Evolutionary conservation across 371 early-diverging fungal genomes (phyloP).

Genomic region (Polyrhizophydium stewartii): DNA sequence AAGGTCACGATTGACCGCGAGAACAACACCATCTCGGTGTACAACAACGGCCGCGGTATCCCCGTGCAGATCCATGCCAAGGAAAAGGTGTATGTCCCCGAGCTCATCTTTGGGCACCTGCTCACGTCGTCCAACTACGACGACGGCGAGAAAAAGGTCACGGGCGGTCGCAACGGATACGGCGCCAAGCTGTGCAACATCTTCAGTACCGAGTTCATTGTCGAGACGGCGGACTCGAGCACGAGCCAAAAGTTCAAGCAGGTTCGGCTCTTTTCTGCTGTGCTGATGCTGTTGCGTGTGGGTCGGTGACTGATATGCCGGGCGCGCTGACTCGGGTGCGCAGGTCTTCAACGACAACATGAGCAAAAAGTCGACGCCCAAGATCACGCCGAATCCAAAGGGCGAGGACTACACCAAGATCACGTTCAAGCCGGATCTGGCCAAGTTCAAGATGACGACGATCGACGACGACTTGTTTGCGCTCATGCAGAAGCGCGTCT

Average conservation of each 20-base stretch:
- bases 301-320: too few relatives aligned
- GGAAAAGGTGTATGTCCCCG: conserved; percentile 97
- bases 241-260: conserved; percentile 79
- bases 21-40: conserved; percentile 82
- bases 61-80: conserved; percentile 94
- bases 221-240: conserved; percentile 91
- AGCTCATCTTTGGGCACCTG: conserved; percentile 99
- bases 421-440: conserved; percentile 96
- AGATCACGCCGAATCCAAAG: conserved; percentile 59
- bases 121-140: conserved; percentile 99
- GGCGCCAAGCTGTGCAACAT: conserved; percentile 99
- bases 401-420: conserved; percentile 83
- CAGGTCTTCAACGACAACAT: conserved; percentile 84
- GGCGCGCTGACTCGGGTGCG: neutral
- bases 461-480: conserved; percentile 84
- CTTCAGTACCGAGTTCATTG: conserved; percentile 93
- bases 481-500: conserved; percentile 93
- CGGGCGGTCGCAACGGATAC: conserved; percentile 99
- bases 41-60: conserved; percentile 98
- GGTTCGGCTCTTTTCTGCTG: too few relatives aligned
- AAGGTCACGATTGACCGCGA: conserved; percentile 89
- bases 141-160: conserved; percentile 97
- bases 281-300: too few relatives aligned
- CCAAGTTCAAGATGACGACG: conserved; percentile 84
- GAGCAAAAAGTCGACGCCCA: conserved; percentile 69